phyloP scores from a whole-genome alignment of 441 rosid species.

The Syzygium malaccense region DNA sequence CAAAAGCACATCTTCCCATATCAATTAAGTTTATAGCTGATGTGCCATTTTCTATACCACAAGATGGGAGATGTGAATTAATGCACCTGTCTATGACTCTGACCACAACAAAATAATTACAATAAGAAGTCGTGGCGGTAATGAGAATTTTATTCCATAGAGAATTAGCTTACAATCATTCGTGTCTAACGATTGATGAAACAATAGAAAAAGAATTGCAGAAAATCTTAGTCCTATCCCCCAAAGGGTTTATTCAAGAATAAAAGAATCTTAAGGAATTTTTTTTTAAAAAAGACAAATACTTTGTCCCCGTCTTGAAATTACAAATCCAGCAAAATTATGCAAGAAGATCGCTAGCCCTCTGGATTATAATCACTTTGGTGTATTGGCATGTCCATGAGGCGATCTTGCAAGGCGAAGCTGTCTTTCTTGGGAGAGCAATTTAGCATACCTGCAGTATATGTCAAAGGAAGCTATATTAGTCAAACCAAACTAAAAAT shows the following conservation, averaged over 20 bases:
- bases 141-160: background rate
- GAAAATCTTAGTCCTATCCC: background rate
- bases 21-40: background rate
- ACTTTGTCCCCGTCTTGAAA: background rate
- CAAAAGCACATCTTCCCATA: background rate
- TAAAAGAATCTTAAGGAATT: background rate
- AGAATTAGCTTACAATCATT: background rate
- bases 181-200: background rate
- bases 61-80: background rate
- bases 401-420: slow-evolving; percentile 26
- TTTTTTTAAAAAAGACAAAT: background rate
- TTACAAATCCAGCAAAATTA: background rate
- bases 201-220: background rate
- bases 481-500: background rate
- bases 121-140: background rate
- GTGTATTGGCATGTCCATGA: slow-evolving; percentile 1
- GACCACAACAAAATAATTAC: background rate
- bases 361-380: background rate
- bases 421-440: slow-evolving; percentile 18
- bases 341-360: background rate
- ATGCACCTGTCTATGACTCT: background rate
- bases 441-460: slow-evolving; percentile 12
- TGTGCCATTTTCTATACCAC: background rate
- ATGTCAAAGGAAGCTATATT: background rate
- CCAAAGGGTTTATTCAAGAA: background rate